A percentile compares a stretch with the other conserved stretches of the same genome.
Conservation (phyloP, 2,329 filamentous ascomycete genomes). For the Clonostachys chloroleuca region DNA sequence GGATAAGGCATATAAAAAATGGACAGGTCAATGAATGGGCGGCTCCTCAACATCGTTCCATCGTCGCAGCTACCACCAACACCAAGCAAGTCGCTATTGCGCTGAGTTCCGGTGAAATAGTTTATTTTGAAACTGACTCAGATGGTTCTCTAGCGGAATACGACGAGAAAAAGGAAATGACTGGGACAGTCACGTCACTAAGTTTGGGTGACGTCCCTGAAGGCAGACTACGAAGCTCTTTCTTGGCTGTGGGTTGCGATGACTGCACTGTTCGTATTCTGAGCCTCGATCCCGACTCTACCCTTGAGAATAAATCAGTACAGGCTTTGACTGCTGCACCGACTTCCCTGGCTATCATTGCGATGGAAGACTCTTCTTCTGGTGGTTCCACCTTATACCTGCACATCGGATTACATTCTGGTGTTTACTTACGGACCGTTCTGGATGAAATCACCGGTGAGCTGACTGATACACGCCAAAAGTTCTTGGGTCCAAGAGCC, state of each 20-base stretch:
- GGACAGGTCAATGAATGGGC: constrained; percentile 89
- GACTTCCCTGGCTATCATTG: constrained; percentile 83
- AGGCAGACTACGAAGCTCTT: constrained; percentile 83
- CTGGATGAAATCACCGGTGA: constrained; percentile 95
- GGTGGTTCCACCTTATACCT: constrained; percentile 87
- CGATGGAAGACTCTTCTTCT: constrained; percentile 90
- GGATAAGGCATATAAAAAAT: constrained; percentile 81
- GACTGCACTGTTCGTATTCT: constrained; percentile 93
- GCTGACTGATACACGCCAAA: constrained; percentile 87
- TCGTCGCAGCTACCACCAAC: constrained; percentile 91
- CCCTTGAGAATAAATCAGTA: constrained; percentile 88
- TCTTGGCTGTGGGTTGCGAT: constrained; percentile 93
- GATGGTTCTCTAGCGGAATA: constrained; percentile 92
- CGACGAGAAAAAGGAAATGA: constrained; percentile 92
- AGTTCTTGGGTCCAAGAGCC: constrained; percentile 87
- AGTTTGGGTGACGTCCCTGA: constrained; percentile 90
- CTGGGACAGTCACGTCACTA: constrained; percentile 90
- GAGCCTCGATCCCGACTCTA: constrained; percentile 84
- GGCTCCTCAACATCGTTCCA: constrained; percentile 87
- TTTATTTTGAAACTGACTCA: constrained; percentile 95
- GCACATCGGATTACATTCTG: constrained; percentile 92
- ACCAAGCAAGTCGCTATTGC: constrained; percentile 90
- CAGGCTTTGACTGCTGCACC: constrained; percentile 90
- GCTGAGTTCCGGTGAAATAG: constrained; percentile 91
- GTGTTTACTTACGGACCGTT: constrained; percentile 92